Percentiles rank a stretch among this genome's conserved stretches.
phyloP scores from a whole-genome alignment of 805 yeast species.

The Candida silvatica region DNA sequence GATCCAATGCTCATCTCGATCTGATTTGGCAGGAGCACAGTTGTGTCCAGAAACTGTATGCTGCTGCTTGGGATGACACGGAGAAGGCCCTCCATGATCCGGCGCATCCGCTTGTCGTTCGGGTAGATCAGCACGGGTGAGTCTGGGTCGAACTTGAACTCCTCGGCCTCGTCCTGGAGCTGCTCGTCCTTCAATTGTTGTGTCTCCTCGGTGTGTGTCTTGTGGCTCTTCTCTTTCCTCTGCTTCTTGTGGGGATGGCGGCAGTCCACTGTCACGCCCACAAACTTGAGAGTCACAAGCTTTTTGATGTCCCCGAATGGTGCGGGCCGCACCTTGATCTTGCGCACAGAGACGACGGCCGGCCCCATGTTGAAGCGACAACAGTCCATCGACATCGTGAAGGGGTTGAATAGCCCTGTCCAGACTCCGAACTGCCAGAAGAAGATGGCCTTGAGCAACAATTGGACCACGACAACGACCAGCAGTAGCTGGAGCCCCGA shows the following conservation, averaged over 20 bases:
- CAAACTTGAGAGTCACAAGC: slow-evolving; percentile 7
- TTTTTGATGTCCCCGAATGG: slow-evolving; percentile 8
- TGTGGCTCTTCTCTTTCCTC: background rate
- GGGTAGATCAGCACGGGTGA: slow-evolving; percentile 14
- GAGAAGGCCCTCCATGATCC: slow-evolving; percentile 9
- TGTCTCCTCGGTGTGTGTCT: background rate
- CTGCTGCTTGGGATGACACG: slow-evolving; percentile 15
- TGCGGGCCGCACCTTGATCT: slow-evolving; percentile 8
- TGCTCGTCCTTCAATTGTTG: background rate
- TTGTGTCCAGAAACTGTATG: slow-evolving; percentile 9
- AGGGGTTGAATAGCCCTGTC: slow-evolving; percentile 21
- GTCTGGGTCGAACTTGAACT: slow-evolving; percentile 11
- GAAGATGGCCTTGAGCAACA: no score
- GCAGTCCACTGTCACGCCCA: slow-evolving; percentile 4
- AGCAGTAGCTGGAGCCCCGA: no score
- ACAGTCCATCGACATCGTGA: slow-evolving; percentile 14
- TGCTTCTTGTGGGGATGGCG: background rate
- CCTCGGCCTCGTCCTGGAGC: no score
- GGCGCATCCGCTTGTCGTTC: slow-evolving; percentile 5
- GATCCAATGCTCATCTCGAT: background rate
- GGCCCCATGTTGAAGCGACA: slow-evolving; percentile 8
- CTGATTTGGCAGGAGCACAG: slow-evolving; percentile 3
- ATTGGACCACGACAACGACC: no score
- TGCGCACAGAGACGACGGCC: slow-evolving; percentile 3
- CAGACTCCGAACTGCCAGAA: slow-evolving; percentile 24